Base-by-base conservation (phyloP, 1,284 basidiomycete species). In the Xerocomus nothofagi region DNA sequence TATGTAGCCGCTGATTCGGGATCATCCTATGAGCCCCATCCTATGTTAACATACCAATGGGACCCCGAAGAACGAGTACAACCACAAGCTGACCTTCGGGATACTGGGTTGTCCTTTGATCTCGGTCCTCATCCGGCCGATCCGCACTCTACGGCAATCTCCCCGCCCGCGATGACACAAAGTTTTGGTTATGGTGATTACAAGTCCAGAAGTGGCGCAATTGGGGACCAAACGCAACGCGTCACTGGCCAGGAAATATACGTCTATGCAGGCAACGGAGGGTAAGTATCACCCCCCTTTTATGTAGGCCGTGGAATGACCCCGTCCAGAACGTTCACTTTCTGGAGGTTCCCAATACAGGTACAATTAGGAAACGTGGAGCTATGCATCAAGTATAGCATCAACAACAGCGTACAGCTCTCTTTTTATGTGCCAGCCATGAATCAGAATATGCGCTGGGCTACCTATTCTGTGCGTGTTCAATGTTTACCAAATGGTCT, bases 331-430 rank as follows among this genome's bases (percentile, higher is more conserved):
- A 86, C 88, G 0, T 92, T 81, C 65, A 93, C 91, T 1, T 99
- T 99, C 73, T 98, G 93, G 91, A 80, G 97, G 47, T 98, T 98
- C 75, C 79, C 88, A 66, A 82, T 98, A 48, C 82, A 88, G 58
- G 79, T 99, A 48, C 92, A 91, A 6, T 69, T 98, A 8, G 76
- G 79, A 5, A 70, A 76, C 8, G 71, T 76, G 31, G 91, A 96
- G 71, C 90, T 92, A 78, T 72, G 77, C n/a, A 78, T 97, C 39
- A 76, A 74, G 46, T 98, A 98, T 64, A 77, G 78, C 39, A 75
- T 94, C 56, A 94, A 95, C 61, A 71, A 80, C 21, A 91, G 94
- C 0, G 84, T 87, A 47, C 78, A 82, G 48, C 75, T 93, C 50
- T 79, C 81, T 34, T 99, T 99, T 68, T 86, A 82, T 61, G 85